Base-by-base conservation (phyloP, 2,329 filamentous ascomycete genomes). In the Colletotrichum salicis region DNA sequence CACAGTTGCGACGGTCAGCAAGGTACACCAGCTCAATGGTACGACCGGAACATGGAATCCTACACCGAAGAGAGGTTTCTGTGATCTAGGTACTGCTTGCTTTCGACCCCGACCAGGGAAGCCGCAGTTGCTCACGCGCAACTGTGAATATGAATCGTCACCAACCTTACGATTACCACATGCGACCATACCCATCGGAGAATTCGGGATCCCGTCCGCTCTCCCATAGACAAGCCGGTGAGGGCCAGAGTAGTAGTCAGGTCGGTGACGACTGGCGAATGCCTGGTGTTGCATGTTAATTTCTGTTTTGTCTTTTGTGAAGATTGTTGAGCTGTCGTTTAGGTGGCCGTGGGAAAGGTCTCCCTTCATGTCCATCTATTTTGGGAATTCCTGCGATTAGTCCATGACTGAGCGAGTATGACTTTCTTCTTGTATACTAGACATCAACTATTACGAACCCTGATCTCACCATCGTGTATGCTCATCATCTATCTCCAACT, bases 151-250 rank as follows among this genome's bases (percentile, higher is more conserved):
- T 48, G 7, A 48, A 0, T 15, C 19, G 41, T 48, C 41, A 15
- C 19, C 41, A n/a, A 48, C 41, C 41, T 0, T 8, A 4, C 0
- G 0, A 48, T 4, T 0, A 29, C 11, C 55, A 57, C 55, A 57
- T 57, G 55, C 55, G 55, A 57, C 55, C 55, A 57, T n/a, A 57
- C 55, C 55, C 55, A 57, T 15, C 35, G 55, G 29, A 57, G 29
- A 57, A 57, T 35, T 57, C 55, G 55, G 55, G 55, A 57, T 57
- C 55, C 55, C 55, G 29, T 57, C 55, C 29, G 29, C 55, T 57
- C 29, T 57, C 55, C 55, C 24, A 57, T 57, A 57, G 55, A 57
- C 55, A 57, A 57, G 29, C 29, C 29, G 33, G 55, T 57, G 55
- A 57, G 29, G 55, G 55, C 51, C 51, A 29, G 51, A 54, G 51